phyloP scores from a whole-genome alignment of 129 eudicot genomes.

The Centella asiatica region DNA sequence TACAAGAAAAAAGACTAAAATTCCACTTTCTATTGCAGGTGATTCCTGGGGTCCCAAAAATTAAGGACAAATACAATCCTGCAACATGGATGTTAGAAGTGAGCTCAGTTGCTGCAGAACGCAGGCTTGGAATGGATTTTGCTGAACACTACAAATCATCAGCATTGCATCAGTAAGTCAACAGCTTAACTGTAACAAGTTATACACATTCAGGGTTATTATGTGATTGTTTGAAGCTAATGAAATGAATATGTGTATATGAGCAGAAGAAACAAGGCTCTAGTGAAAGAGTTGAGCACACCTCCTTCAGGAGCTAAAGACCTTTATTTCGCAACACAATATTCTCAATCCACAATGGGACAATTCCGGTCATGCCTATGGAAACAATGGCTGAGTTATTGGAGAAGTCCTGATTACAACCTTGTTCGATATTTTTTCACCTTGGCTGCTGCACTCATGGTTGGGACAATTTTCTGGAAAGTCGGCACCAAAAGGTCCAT shows the following conservation, averaged over 20 bases:
- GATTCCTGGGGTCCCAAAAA: conserved; percentile 53
- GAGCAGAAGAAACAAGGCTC: conserved; percentile 39
- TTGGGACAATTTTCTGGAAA: conserved; percentile 71
- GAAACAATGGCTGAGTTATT: conserved; percentile 86
- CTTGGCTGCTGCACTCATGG: conserved; percentile 45
- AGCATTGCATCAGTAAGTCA: conserved; percentile 41
- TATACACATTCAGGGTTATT: neutral
- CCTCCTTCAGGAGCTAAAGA: conserved; percentile 60
- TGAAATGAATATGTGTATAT: neutral
- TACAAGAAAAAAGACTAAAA: neutral
- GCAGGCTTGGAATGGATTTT: conserved; percentile 56
- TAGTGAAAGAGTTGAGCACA: conserved; percentile 52
- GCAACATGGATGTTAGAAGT: conserved; percentile 88
- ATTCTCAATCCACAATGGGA: conserved; percentile 57
- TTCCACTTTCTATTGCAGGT: conserved; percentile 23
- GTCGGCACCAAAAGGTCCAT: conserved; percentile 62
- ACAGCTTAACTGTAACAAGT: neutral
- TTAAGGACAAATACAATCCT: conserved; percentile 60
- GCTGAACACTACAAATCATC: conserved; percentile 51
- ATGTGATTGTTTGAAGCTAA: neutral
- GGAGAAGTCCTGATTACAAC: conserved; percentile 92
- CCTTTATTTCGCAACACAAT: conserved; percentile 48
- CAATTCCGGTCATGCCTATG: conserved; percentile 71
- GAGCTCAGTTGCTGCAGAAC: conserved; percentile 52
- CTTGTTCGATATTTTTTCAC: conserved; percentile 71